Base-by-base conservation (phyloP, 176 grass and related monocot genomes). In the Oropetium thomaeum region DNA sequence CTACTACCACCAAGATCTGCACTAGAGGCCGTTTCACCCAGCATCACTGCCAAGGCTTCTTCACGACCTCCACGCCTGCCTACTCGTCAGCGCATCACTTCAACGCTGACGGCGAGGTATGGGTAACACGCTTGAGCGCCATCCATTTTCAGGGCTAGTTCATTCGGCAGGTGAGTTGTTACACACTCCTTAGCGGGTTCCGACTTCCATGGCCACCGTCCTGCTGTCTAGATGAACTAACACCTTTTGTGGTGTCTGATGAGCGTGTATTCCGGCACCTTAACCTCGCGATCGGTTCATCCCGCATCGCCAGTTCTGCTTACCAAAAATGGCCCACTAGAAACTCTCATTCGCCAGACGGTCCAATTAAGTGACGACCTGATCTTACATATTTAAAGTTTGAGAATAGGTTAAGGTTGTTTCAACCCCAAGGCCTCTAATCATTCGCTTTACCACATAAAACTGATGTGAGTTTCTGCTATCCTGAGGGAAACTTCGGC, bases 221-320 rank as follows among this genome's bases (percentile, higher is more conserved):
- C 40, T 5, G 40, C 40, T 42, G 40, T 42, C 8, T 11, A 42
- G 3, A 42, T 5, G 6, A 42, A 42, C 40, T 10, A 42, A 42
- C 40, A 42, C 40, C 40, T 42, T 42, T 42, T 10, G 8, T 42
- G 40, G 40, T 5, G 8, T 42, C 40, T 42, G 40, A 42, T 42
- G 40, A 42, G 40, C 40, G 40, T 42, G 10, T 10, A 42, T 42
- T n/a, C 40, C 6, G 40, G 8, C 40, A 42, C 40, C 8, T 42
- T 42, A 42, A 42, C 40, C 8, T 10, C 3, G 40, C 40, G 40
- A 8, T 42, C 80, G 68, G 86, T 88, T 88, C 69, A 88, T 88
- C 81, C 75, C 81, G 81, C 86, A 89, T 89, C 84, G 88, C 84
- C 71, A 91, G 84, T 84, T 90, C 69, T 90, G 75, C 84, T 90